Conservation (phyloP, 805 yeast genomes). For the Candida oleophila region DNA sequence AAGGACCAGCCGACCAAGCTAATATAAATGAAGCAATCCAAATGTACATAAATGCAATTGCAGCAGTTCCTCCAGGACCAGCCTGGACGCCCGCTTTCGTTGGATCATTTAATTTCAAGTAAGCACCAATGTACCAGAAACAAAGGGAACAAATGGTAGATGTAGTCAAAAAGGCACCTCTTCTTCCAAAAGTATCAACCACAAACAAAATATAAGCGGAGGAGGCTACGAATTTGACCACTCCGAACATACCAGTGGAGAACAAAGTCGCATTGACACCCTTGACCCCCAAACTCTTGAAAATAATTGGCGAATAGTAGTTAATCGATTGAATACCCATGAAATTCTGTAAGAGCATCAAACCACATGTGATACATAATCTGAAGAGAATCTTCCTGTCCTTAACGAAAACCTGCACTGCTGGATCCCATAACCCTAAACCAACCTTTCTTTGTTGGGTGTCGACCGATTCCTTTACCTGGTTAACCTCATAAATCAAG, state of each 20-base stretch:
- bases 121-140: slow-evolving; percentile 41
- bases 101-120: slow-evolving; percentile 33
- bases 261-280: slow-evolving; percentile 37
- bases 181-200: slow-evolving; percentile 36
- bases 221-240: slow-evolving; percentile 36
- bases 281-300: slow-evolving; percentile 34
- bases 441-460: slow-evolving; percentile 28
- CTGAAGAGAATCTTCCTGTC: slow-evolving; percentile 25
- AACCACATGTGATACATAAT: slow-evolving; percentile 29
- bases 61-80: slow-evolving; percentile 40
- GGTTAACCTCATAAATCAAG: slow-evolving; percentile 34
- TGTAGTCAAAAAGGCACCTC: slow-evolving; percentile 35
- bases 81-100: slow-evolving; percentile 27
- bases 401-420: slow-evolving; percentile 26
- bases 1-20: slow-evolving; percentile 43
- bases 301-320: slow-evolving; percentile 37
- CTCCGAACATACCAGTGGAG: slow-evolving; percentile 41
- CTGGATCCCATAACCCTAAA: slow-evolving; percentile 34
- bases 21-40: slow-evolving; percentile 41
- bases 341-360: slow-evolving; percentile 38
- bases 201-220: slow-evolving; percentile 32
- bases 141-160: slow-evolving; percentile 32
- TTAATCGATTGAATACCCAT: slow-evolving; percentile 41
- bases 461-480: slow-evolving; percentile 33
- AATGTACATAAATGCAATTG: slow-evolving; percentile 40